Percentiles rank a stretch among this genome's conserved stretches.
These are phyloP conservation scores for Salix purpurea DNA, from an alignment of 345 rosid species.

Conservation along the genomic window DNA sequence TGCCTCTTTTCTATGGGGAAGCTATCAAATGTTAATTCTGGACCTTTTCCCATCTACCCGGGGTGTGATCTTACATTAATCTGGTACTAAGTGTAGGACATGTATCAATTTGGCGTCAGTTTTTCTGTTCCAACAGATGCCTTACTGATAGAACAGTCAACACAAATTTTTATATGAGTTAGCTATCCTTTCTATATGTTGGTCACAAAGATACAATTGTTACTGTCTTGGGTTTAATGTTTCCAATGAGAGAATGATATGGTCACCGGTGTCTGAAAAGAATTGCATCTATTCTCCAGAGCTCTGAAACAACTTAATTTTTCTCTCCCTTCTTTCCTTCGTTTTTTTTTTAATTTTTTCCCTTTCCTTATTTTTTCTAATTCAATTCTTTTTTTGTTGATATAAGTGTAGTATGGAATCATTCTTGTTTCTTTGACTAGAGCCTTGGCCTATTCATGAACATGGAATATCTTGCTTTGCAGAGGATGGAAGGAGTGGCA, in stretches of 20 bases:
- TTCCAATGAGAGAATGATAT: neutral
- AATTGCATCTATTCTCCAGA: neutral
- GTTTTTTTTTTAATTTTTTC: neutral
- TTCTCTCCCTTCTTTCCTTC: neutral
- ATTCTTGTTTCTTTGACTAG: neutral
- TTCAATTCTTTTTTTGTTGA: neutral
- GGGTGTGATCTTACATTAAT: neutral
- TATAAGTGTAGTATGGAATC: neutral
- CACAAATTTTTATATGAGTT: neutral
- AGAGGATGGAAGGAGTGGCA: constrained; percentile 91
- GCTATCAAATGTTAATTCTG: neutral
- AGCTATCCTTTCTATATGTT: neutral
- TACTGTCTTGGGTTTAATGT: neutral
- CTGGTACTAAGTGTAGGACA: neutral
- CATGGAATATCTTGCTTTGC: constrained; percentile 15
- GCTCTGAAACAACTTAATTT: neutral
- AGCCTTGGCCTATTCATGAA: neutral
- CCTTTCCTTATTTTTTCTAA: neutral
- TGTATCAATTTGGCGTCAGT: neutral
- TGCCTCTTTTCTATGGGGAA: neutral
- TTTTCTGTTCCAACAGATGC: neutral
- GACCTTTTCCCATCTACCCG: neutral
- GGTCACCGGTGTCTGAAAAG: neutral
- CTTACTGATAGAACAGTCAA: neutral
- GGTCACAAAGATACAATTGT: neutral